These are phyloP conservation scores for Didymella exigua DNA, from an alignment of 2,329 filamentous ascomycete genomes.

Conservation along the genomic window DNA sequence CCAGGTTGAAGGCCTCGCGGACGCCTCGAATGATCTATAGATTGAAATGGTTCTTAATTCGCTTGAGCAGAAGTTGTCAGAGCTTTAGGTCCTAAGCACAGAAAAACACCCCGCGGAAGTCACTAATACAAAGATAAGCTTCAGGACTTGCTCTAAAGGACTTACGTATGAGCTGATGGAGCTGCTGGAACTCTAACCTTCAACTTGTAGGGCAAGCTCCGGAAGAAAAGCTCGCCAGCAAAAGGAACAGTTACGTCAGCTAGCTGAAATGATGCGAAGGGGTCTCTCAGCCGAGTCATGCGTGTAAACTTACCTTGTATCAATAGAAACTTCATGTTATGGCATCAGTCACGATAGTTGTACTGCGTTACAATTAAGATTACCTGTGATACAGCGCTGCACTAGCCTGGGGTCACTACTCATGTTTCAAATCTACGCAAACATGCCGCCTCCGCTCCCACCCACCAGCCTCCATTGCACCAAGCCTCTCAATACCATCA, in stretches of 20 bases:
- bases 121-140: neutral
- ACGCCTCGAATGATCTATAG: too few relatives aligned
- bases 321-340: neutral
- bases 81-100: neutral
- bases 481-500: constrained; percentile 59
- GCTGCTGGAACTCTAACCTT: neutral
- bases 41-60: neutral
- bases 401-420: neutral
- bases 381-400: neutral
- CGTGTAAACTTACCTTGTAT: neutral
- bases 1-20: neutral
- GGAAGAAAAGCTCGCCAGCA: neutral
- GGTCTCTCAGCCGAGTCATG: neutral
- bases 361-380: neutral
- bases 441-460: constrained; percentile 25
- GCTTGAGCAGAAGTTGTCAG: neutral
- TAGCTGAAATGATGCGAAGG: neutral
- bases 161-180: neutral
- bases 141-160: neutral
- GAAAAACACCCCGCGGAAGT: neutral
- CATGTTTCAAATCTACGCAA: neutral
- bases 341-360: neutral
- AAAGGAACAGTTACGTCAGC: neutral
- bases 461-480: constrained; percentile 49
- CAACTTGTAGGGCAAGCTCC: neutral